Evolutionary conservation across 2,329 filamentous ascomycete genomes (phyloP).

Genomic region (Cephalotrichum gorgonifer): DNA sequence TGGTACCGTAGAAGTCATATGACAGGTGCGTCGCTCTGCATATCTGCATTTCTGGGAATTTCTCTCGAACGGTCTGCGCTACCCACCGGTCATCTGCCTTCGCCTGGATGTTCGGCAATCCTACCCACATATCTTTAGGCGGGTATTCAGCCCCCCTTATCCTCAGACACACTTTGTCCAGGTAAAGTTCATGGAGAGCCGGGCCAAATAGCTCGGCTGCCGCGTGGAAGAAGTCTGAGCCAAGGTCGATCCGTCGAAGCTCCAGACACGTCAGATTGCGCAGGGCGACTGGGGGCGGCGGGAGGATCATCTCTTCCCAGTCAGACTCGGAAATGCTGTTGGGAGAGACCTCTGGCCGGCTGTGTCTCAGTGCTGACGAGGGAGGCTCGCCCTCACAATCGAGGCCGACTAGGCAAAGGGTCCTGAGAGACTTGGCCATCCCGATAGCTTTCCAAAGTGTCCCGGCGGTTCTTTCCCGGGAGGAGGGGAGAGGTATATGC

Average conservation of each 20-base stretch:
- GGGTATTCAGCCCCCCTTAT: conserved; percentile 21
- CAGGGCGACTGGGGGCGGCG: conserved; percentile 22
- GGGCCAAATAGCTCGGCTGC: conserved; percentile 22
- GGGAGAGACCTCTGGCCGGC: background rate
- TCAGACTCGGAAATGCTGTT: conserved; percentile 11
- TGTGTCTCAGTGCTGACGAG: background rate
- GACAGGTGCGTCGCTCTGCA: conserved; percentile 33
- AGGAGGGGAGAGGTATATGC: conserved; percentile 29
- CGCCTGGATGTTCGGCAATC: conserved; percentile 30
- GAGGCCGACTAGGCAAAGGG: conserved; percentile 35
- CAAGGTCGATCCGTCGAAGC: conserved; percentile 29
- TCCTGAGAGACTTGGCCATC: conserved; percentile 31
- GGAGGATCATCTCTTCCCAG: conserved; percentile 28
- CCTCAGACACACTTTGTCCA: conserved; percentile 35
- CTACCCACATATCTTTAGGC: conserved; percentile 31
- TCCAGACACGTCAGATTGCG: conserved; percentile 30
- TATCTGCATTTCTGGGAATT: conserved; percentile 22
- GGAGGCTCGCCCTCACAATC: conserved; percentile 20
- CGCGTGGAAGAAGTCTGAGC: conserved; percentile 22
- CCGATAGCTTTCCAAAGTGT: conserved; percentile 40
- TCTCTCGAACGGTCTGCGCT: conserved; percentile 27
- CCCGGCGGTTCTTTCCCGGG: conserved; percentile 27
- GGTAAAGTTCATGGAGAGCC: conserved; percentile 31
- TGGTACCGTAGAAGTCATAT: conserved; percentile 20
- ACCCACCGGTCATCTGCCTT: conserved; percentile 27